Percentiles rank a stretch among this genome's conserved stretches.
These are phyloP conservation scores for Solanum chaucha DNA, from an alignment of 257 asterid species.

Conservation along the genomic window DNA sequence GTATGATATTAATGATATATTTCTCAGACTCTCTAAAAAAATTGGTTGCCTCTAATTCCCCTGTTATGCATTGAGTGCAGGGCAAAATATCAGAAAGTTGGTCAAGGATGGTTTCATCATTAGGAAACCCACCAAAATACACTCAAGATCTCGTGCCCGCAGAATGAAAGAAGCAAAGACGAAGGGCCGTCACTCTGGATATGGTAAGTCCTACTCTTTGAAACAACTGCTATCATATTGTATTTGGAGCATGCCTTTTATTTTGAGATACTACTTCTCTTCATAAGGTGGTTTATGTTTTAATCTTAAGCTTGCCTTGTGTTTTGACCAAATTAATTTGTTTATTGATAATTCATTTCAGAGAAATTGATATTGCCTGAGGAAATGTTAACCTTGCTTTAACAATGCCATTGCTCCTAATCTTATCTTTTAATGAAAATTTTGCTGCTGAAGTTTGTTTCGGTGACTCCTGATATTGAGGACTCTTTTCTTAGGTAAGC, in stretches of 20 bases:
- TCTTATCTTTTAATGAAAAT: not conserved
- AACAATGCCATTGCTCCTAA: not conserved
- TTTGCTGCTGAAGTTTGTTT: not conserved
- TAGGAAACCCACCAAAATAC: not conserved
- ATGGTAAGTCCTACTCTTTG: not conserved
- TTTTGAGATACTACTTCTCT: not conserved
- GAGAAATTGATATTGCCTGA: not conserved
- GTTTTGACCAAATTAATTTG: not conserved
- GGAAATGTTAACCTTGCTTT: not conserved
- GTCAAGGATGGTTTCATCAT: not conserved
- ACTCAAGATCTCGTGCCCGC: not conserved
- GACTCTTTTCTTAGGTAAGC: not conserved
- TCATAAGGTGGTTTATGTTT: not conserved
- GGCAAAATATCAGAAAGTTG: slow-evolving; percentile 1
- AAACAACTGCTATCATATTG: not conserved
- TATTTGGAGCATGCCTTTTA: not conserved
- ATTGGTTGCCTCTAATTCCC: not conserved
- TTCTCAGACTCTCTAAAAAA: not conserved
- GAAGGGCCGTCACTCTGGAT: not conserved
- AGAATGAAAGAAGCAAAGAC: not conserved
- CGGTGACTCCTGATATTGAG: not conserved
- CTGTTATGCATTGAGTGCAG: not conserved
- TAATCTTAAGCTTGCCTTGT: not conserved
- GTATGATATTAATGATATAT: not conserved
- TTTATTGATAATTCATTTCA: not conserved